Conservation (phyloP, 2,329 filamentous ascomycete species). For the Leptographium flavum region DNA sequence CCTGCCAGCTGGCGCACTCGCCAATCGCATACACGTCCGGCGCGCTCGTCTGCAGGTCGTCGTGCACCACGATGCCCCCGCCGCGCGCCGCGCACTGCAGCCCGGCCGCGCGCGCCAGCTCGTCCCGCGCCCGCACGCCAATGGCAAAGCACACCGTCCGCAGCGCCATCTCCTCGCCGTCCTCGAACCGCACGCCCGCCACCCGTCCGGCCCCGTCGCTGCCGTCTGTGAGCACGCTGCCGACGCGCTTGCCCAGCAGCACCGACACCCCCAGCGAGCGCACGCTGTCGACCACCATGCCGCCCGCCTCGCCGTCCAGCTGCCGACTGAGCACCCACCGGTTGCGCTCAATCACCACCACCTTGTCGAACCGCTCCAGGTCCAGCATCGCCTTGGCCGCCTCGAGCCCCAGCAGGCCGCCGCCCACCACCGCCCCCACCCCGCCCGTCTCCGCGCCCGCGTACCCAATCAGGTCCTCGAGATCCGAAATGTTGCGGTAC, state of each 20-base stretch:
- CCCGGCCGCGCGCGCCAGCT: constrained; percentile 54
- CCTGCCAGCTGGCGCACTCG: constrained; percentile 82
- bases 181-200: constrained; percentile 63
- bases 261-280: constrained; percentile 66
- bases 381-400: constrained; percentile 89
- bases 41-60: constrained; percentile 53
- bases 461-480: constrained; percentile 63
- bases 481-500: constrained; percentile 72
- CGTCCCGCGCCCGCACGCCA: constrained; percentile 68
- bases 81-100: constrained; percentile 59
- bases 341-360: constrained; percentile 72
- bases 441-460: constrained; percentile 29
- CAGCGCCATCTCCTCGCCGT: constrained; percentile 63
- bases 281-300: constrained; percentile 72
- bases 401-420: constrained; percentile 73
- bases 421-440: constrained; percentile 65
- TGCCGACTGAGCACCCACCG: constrained; percentile 73
- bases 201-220: constrained; percentile 42
- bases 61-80: constrained; percentile 60
- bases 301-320: constrained; percentile 67
- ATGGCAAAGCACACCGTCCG: constrained; percentile 82
- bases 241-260: constrained; percentile 61
- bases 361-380: constrained; percentile 55
- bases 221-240: constrained; percentile 48
- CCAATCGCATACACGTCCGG: constrained; percentile 74